These are phyloP conservation scores for Aegilops sharonensis DNA, from an alignment of 176 grass and related monocot species.

Conservation along the genomic window DNA sequence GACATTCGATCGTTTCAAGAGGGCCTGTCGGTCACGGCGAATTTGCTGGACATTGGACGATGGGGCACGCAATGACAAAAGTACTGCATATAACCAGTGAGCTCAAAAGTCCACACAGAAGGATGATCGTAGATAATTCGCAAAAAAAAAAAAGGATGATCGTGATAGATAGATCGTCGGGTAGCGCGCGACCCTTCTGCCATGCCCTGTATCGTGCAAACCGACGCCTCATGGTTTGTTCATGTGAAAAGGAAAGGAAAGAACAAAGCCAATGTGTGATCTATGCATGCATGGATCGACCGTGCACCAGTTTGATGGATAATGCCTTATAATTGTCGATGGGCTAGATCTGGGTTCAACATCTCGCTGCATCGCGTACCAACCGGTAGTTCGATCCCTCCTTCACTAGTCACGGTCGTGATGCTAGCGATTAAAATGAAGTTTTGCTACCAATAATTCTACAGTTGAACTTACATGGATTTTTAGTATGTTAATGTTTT, in stretches of 20 bases:
- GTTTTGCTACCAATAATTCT: too few species aligned
- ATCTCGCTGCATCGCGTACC: background rate
- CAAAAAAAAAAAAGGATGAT: too few species aligned
- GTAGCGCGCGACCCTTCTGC: background rate
- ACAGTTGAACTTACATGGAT: too few species aligned
- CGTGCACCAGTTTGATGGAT: background rate
- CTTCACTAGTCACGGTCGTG: background rate
- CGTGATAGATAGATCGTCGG: background rate
- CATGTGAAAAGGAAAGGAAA: background rate
- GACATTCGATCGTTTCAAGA: background rate
- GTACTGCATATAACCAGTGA: too few species aligned
- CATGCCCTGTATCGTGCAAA: too few species aligned
- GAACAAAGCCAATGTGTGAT: too few species aligned
- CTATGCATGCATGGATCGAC: background rate
- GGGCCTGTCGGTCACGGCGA: background rate
- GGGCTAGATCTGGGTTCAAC: background rate
- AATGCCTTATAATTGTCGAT: background rate
- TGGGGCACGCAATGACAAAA: background rate
- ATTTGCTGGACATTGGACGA: background rate
- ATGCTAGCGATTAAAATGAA: background rate
- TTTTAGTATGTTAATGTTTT: too few species aligned
- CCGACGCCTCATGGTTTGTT: background rate
- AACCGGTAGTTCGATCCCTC: background rate
- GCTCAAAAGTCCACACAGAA: too few species aligned
- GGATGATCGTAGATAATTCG: too few species aligned